Percentiles rank a stretch among this genome's conserved stretches.
Evolutionary conservation across 1,284 basidiomycete genomes (phyloP).

Genomic region (Cutaneotrichosporon sp.): DNA sequence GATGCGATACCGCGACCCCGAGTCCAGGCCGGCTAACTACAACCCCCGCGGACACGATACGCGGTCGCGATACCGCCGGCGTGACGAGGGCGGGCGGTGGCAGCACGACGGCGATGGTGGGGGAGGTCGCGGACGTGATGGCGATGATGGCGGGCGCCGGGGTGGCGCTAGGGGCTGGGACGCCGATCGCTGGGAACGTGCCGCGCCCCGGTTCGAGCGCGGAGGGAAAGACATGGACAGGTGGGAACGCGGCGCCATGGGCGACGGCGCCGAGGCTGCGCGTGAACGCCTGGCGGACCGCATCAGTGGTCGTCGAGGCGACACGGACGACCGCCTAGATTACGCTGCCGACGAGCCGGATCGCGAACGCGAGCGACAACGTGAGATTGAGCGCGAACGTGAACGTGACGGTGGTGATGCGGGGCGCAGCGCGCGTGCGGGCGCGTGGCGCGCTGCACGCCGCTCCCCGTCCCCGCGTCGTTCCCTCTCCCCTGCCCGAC

Average conservation of each 20-base stretch:
- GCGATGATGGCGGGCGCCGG: not conserved
- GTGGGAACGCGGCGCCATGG: conserved; percentile 23
- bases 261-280: conserved; percentile 11
- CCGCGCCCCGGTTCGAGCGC: conserved; percentile 12
- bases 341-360: conserved; percentile 32
- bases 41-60: conserved; percentile 25
- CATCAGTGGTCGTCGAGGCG: not conserved
- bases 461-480: not conserved
- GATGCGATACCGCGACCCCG: conserved; percentile 48
- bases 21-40: conserved; percentile 32
- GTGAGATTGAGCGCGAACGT: conserved; percentile 4
- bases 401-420: conserved; percentile 8
- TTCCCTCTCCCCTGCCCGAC: too few relatives aligned
- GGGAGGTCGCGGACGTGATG: not conserved
- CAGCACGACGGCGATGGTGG: conserved; percentile 10
- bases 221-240: conserved; percentile 29
- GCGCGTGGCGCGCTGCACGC: conserved; percentile 1
- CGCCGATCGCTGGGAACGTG: conserved; percentile 4
- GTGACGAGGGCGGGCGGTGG: conserved; percentile 15
- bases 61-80: conserved; percentile 14
- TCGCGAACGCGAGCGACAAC: conserved; percentile 26
- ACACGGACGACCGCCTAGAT: not conserved
- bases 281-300: conserved; percentile 15
- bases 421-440: conserved; percentile 4
- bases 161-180: not conserved